A percentile compares a stretch with the other conserved stretches of the same genome.
phyloP scores from a whole-genome alignment of 495 filamentous ascomycete species.

The Xylaria intraflava region DNA sequence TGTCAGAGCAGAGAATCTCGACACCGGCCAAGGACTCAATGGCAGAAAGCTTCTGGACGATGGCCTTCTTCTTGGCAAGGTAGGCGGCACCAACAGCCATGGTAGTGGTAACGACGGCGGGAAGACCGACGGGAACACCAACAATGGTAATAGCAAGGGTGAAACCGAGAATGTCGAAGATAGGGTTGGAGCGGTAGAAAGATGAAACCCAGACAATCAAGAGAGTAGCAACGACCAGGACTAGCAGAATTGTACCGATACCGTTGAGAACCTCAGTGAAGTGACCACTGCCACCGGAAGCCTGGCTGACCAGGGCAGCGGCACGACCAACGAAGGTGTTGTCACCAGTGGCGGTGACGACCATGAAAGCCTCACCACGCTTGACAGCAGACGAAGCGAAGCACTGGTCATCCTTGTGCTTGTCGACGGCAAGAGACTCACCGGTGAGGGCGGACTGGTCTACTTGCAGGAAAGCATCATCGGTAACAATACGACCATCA shows the following conservation, averaged over 20 bases:
- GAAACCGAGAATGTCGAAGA: slow-evolving; percentile 71
- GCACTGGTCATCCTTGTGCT: slow-evolving; percentile 68
- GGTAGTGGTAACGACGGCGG: slow-evolving; percentile 90
- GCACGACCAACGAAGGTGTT: slow-evolving; percentile 85
- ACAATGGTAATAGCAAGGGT: slow-evolving; percentile 85
- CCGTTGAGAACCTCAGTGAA: slow-evolving; percentile 84
- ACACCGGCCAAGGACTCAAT: slow-evolving; percentile 94
- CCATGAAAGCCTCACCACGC: slow-evolving; percentile 76
- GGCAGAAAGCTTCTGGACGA: slow-evolving; percentile 91
- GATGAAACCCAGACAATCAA: slow-evolving; percentile 78
- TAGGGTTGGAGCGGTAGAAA: slow-evolving; percentile 77
- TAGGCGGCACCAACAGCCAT: slow-evolving; percentile 96
- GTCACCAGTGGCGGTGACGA: slow-evolving; percentile 77
- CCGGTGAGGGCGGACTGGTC: slow-evolving; percentile 91
- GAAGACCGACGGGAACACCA: slow-evolving; percentile 93
- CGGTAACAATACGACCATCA: slow-evolving; percentile 76
- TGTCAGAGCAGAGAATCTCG: slow-evolving; percentile 95
- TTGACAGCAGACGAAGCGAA: slow-evolving; percentile 85
- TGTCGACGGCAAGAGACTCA: slow-evolving; percentile 87
- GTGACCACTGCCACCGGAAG: slow-evolving; percentile 65
- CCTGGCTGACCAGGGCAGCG: slow-evolving; percentile 73
- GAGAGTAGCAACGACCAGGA: slow-evolving; percentile 73
- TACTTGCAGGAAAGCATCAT: slow-evolving; percentile 75
- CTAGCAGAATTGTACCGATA: slow-evolving; percentile 76
- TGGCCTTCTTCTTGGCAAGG: slow-evolving; percentile 89